Percentiles rank a stretch among this genome's conserved stretches.
phyloP scores from a whole-genome alignment of 2,329 filamentous ascomycete species.

The Cladophialophora psammophila region DNA sequence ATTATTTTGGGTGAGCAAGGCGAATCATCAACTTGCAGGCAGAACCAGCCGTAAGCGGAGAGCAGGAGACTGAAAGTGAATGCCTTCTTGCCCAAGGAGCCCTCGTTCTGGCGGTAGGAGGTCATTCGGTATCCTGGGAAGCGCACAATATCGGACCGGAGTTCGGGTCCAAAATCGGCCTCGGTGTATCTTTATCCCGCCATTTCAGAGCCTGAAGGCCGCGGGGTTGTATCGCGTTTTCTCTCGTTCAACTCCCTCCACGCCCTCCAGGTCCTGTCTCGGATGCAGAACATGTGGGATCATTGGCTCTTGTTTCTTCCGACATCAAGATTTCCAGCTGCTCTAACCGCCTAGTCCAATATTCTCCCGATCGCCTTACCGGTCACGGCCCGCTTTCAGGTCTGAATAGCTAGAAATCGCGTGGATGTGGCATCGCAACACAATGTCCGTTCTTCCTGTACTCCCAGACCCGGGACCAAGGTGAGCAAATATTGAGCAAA shows the following conservation, averaged over 20 bases:
- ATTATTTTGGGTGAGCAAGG: background rate
- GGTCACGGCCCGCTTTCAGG: background rate
- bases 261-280: background rate
- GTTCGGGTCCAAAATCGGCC: conserved; percentile 6
- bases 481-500: background rate
- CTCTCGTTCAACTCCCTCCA: background rate
- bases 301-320: background rate
- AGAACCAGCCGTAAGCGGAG: background rate
- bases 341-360: background rate
- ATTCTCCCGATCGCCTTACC: background rate
- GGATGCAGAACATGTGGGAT: background rate
- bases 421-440: background rate
- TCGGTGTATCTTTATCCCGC: background rate
- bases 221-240: background rate
- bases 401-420: background rate
- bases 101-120: background rate
- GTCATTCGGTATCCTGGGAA: background rate
- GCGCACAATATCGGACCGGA: conserved; percentile 1
- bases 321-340: background rate
- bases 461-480: background rate
- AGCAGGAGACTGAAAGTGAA: background rate
- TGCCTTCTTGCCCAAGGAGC: background rate
- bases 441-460: background rate
- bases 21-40: background rate
- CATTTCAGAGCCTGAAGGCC: background rate